Evolutionary conservation across 2,329 filamentous ascomycete genomes (phyloP).

Genomic region (Beauveria brongniartii): DNA sequence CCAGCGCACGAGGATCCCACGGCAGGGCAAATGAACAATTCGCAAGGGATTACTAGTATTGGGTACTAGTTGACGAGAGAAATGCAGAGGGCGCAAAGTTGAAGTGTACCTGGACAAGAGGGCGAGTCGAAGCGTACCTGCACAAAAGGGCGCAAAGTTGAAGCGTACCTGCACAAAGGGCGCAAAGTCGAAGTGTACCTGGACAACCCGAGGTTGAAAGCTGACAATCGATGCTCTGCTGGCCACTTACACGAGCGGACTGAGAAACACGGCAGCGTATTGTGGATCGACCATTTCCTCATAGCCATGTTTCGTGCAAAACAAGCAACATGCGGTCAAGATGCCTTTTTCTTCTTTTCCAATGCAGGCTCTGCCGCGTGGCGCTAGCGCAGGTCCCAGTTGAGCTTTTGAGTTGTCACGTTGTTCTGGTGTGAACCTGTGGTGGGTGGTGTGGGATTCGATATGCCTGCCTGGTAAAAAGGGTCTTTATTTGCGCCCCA

Average conservation of each 20-base stretch:
- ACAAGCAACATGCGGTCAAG: neutral
- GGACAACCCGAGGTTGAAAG: neutral
- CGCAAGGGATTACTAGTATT: neutral
- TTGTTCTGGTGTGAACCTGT: no score
- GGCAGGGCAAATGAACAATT: neutral
- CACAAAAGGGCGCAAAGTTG: no score
- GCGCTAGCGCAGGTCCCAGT: slow-evolving; percentile 10
- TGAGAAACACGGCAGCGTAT: neutral
- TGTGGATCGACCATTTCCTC: neutral
- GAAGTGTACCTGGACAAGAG: neutral
- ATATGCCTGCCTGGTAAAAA: slow-evolving; percentile 3
- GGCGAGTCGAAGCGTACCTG: no score
- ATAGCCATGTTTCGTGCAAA: neutral
- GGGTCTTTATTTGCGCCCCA: slow-evolving; percentile 4
- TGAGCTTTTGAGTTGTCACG: neutral
- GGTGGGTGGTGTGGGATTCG: neutral
- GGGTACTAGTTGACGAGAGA: neutral
- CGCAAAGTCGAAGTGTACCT: neutral
- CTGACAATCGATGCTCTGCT: no score
- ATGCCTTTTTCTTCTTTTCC: neutral
- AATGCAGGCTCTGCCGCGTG: neutral
- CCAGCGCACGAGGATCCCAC: neutral
- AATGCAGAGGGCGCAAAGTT: neutral
- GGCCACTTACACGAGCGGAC: neutral
- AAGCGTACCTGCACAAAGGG: neutral